Percentiles rank a stretch among this genome's conserved stretches.
Evolutionary conservation across 78 protist genomes (phyloP).

Genomic region (Speleostelium caveatum): DNA sequence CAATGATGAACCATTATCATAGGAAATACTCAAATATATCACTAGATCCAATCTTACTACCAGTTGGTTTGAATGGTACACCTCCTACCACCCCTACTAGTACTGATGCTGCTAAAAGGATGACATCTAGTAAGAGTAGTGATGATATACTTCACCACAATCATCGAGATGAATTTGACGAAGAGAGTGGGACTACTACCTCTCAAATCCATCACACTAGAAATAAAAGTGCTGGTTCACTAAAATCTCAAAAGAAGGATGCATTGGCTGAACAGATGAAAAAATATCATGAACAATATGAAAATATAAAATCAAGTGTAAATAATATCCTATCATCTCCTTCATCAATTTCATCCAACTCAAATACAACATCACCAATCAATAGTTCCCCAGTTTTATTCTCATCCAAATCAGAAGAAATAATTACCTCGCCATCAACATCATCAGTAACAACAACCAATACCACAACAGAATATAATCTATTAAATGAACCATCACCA

Average conservation of each 20-base stretch:
- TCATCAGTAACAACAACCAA: not conserved
- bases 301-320: conserved; percentile 31
- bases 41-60: not conserved
- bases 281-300: conserved; percentile 52
- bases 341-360: not conserved
- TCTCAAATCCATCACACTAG: not conserved
- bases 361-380: not conserved
- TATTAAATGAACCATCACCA: not conserved
- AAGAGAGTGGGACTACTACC: not conserved
- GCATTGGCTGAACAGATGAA: conserved; percentile 57
- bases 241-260: conserved; percentile 15
- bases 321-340: conserved; percentile 42
- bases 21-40: conserved; percentile 32
- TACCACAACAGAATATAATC: not conserved
- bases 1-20: conserved; percentile 60
- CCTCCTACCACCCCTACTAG: not conserved
- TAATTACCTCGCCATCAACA: not conserved
- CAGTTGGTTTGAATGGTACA: not conserved
- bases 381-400: conserved; percentile 18
- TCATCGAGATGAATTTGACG: conserved; percentile 7
- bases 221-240: not conserved
- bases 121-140: not conserved
- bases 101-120: not conserved
- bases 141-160: not conserved
- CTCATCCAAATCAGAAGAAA: not conserved